Base-by-base conservation (phyloP, 2,329 filamentous ascomycete species). In the Pseudocercospora macadamiae region DNA sequence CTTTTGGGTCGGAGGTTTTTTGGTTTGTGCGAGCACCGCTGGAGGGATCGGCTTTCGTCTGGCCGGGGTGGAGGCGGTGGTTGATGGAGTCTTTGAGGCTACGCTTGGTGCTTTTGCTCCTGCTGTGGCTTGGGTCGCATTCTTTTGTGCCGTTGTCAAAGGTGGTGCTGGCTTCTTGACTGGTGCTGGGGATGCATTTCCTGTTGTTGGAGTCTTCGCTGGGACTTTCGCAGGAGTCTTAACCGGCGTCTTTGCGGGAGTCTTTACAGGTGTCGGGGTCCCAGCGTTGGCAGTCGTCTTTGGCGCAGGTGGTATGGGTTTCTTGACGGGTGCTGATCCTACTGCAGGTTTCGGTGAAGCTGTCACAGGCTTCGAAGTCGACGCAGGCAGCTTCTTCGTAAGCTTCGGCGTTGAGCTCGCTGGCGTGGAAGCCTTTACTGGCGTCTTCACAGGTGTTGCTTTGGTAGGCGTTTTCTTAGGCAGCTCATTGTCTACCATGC, bases 401-500 rank as follows among this genome's bases (percentile, higher is more conserved):
- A 57, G 51, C 42, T 61, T 54, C 32, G 55, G 58, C n/a, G 63
- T 53, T 14, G 59, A 21, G 25, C 55, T 63, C 7, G 51, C 53
- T 26, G 60, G 39, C 39, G 65, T 55, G 14, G 66, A 60, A 8
- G 63, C 37, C 39, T 66, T 63, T 23, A 54, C 44, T 5, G 65
- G 49, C 44, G 63, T 19, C 51, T 64, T 62, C 12, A 55, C 49
- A 12, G 64, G 51, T n/a, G 56, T 42, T 18, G 57, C 49, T 54
- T 66, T 66, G 28, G 54, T 54, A n/a, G 68, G 63, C 4, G 66
- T 57, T 57, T 68, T 68, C 54, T 68, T 67, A 1, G 64, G 53
- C 3, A 62, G 28, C 37, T 71, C 70, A 60, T 71, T 72, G 66
- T 73, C 70, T 30, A 72, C 67, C 68, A 73, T 71, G 44, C 54